Percentiles rank a stretch among this genome's conserved stretches.
These are phyloP conservation scores for Lepidium aucheri DNA, from an alignment of 345 rosid genomes.

Conservation along the genomic window DNA sequence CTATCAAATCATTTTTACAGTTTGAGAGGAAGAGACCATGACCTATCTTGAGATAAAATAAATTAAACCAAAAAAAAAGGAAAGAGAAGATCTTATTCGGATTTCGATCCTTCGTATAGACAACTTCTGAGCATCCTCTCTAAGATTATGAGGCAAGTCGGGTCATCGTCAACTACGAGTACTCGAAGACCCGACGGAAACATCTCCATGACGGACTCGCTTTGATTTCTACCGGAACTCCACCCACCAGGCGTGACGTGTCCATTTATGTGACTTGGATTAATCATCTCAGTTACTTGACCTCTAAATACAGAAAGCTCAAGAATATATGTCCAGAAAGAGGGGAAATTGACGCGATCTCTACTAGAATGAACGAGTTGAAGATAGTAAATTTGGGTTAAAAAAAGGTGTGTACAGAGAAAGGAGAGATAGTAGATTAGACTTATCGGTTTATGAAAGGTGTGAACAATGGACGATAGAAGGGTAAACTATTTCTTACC, in stretches of 20 bases:
- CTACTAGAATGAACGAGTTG: neutral
- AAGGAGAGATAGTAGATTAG: too few species aligned
- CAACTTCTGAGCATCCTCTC: constrained; percentile 89
- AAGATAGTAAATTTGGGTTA: constrained; percentile 20
- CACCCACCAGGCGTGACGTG: constrained; percentile 57
- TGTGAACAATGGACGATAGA: too few species aligned
- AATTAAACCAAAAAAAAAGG: neutral
- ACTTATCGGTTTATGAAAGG: too few species aligned
- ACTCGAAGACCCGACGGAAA: constrained; percentile 79
- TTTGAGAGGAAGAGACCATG: neutral
- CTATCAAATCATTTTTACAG: too few species aligned
- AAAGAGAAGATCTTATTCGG: constrained; percentile 4
- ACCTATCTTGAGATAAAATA: neutral
- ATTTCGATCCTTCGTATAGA: constrained; percentile 60
- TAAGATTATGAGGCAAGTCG: constrained; percentile 83
- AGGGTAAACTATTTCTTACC: too few species aligned
- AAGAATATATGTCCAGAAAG: constrained; percentile 4
- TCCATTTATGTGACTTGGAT: constrained; percentile 58
- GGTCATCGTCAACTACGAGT: constrained; percentile 94
- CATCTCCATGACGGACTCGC: constrained; percentile 40
- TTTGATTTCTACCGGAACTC: constrained; percentile 38
- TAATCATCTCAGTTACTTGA: constrained; percentile 34
- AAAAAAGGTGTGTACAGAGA: too few species aligned
- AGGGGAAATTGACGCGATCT: neutral
- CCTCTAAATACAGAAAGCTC: neutral